These are phyloP conservation scores for Solanum lycopersicoides DNA, from an alignment of 257 asterid species.

Conservation along the genomic window DNA sequence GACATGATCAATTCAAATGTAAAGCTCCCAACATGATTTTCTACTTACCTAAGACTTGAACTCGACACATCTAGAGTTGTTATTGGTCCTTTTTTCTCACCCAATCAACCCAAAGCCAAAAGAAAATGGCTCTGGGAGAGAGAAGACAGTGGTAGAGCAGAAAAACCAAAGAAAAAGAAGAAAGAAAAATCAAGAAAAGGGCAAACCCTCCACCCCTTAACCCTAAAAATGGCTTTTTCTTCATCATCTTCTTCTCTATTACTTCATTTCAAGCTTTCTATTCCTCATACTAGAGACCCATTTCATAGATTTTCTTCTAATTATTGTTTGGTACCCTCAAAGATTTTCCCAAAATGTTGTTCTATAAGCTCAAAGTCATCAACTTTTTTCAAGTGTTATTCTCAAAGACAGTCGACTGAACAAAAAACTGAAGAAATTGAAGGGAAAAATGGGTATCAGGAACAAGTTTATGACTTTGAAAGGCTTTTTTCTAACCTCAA, in stretches of 20 bases:
- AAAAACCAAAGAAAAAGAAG: neutral
- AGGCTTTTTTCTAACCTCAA: conserved; percentile 85
- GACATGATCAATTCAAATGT: no score
- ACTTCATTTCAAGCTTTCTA: conserved; percentile 8
- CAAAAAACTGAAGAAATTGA: conserved; percentile 19
- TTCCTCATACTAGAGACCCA: neutral
- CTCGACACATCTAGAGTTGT: no score
- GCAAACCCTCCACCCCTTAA: neutral
- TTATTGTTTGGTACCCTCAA: neutral
- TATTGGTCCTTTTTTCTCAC: neutral
- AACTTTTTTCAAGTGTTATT: conserved; percentile 31
- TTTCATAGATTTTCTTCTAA: neutral
- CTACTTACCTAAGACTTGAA: no score
- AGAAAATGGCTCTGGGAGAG: neutral
- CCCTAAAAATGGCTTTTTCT: conserved; percentile 8
- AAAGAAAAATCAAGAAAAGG: neutral
- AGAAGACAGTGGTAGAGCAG: neutral
- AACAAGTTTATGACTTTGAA: conserved; percentile 38
- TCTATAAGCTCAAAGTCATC: neutral
- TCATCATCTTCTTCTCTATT: conserved; percentile 8
- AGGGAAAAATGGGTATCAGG: conserved; percentile 6
- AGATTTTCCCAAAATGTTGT: neutral
- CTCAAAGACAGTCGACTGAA: conserved; percentile 25
- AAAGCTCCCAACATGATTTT: no score
- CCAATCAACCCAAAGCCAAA: neutral